These are phyloP conservation scores for Neocucurbitaria cava DNA, from an alignment of 2,329 filamentous ascomycete species.

Conservation along the genomic window DNA sequence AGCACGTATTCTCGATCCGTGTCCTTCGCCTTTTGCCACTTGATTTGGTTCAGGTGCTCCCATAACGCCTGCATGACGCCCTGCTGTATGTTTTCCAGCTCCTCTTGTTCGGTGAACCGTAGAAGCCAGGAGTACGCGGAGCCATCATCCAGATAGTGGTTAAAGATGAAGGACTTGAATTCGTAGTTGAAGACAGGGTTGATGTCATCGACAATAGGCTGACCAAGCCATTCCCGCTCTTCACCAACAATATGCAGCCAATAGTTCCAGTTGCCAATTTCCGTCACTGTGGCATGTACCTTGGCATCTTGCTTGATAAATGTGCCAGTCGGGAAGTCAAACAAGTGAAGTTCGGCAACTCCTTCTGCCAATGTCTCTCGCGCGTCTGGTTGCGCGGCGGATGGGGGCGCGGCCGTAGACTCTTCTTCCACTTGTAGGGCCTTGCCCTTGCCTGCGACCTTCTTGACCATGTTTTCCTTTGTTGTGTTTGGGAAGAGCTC, in stretches of 20 bases:
- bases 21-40: constrained; percentile 93
- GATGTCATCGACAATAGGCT: constrained; percentile 85
- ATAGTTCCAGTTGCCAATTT: constrained; percentile 91
- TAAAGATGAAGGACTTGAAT: constrained; percentile 99
- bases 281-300: constrained; percentile 80
- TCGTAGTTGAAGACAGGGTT: constrained; percentile 99
- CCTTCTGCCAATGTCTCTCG: constrained; percentile 78
- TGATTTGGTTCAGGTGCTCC: constrained; percentile 93
- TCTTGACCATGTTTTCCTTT: constrained; percentile 52
- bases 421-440: constrained; percentile 47
- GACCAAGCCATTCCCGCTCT: constrained; percentile 84
- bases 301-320: constrained; percentile 81
- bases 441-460: constrained; percentile 43
- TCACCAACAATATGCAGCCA: constrained; percentile 86
- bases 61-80: constrained; percentile 94
- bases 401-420: constrained; percentile 66
- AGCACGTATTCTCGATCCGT: constrained; percentile 93
- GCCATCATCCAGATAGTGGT: constrained; percentile 88
- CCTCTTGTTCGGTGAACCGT: constrained; percentile 83
- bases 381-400: constrained; percentile 68
- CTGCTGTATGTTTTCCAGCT: constrained; percentile 86
- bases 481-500: constrained; percentile 46
- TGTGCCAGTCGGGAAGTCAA: constrained; percentile 85
- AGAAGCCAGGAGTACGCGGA: constrained; percentile 95
- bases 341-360: constrained; percentile 86